phyloP scores from a whole-genome alignment of 768 basidiomycete genomes.

The Mycena amicta region DNA sequence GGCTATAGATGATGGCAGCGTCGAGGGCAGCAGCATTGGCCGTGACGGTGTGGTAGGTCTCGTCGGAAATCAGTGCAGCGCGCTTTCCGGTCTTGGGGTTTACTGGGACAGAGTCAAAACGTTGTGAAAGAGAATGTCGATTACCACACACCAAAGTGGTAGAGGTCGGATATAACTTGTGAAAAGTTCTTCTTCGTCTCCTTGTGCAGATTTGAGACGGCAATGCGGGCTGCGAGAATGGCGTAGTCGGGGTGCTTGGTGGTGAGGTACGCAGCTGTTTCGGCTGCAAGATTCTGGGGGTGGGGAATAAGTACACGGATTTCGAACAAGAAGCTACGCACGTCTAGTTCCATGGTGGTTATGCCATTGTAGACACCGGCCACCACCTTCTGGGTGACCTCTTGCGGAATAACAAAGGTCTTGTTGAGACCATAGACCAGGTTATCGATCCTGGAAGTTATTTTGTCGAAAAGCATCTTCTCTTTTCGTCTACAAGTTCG shows the following conservation, averaged over 20 bases:
- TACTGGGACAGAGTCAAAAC: conserved; percentile 46
- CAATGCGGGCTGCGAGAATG: conserved; percentile 97
- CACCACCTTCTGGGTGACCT: conserved; percentile 91
- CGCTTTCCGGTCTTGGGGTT: conserved; percentile 92
- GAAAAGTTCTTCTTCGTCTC: conserved; percentile 99
- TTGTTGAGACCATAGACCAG: conserved; percentile 95
- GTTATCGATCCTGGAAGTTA: conserved; percentile 84
- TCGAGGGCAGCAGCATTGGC: conserved; percentile 83
- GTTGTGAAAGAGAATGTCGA: neutral
- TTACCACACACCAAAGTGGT: conserved; percentile 70
- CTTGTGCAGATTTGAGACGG: conserved; percentile 98
- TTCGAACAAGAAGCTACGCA: no score
- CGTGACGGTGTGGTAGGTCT: conserved; percentile 80
- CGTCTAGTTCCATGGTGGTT: conserved; percentile 96
- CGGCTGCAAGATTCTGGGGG: conserved; percentile 89
- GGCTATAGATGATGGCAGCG: conserved; percentile 98
- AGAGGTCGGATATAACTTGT: conserved; percentile 86
- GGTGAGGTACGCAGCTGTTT: conserved; percentile 96
- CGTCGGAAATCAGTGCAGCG: conserved; percentile 90
- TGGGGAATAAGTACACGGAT: no score
- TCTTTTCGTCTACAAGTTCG: conserved; percentile 70
- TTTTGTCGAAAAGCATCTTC: conserved; percentile 94
- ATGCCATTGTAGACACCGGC: conserved; percentile 93
- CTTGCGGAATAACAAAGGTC: conserved; percentile 91
- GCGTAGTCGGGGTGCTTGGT: conserved; percentile 99